Evolutionary conservation across 805 yeast species (phyloP), one percentile per base, ranked within the genome.

Genomic region (Lipomyces orientalis): DNA sequence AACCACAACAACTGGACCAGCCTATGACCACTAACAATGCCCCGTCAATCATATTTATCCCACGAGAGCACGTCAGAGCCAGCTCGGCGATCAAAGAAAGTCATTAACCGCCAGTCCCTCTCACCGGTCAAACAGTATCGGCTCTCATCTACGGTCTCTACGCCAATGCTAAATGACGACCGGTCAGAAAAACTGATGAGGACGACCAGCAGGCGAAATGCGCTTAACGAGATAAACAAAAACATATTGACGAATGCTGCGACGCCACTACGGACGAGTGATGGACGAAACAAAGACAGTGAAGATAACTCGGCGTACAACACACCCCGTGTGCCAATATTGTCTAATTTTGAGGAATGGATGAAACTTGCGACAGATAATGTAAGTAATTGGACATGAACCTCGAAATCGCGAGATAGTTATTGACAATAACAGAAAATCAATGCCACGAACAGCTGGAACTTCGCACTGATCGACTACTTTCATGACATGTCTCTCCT

Each of bases 401-500:
- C 7, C 19, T 43, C n/a, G 1, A 43, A n/a, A 43, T 22, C n/a
- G 16, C 16, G 10, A 3, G 49, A 43, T 12, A 33, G 19, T 19
- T 19, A 43, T 69, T 64, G 35, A 61, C 58, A 69, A 71, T 10
- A 7, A 14, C 59, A 74, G 76, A 92, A 90, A 76, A 91, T 93
- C 80, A 93, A 90, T 68, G 84, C 92, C 0, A 82, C 88, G 49
- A 93, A 93, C 77, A 88, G 95, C 74, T 93, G 97, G 97, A 89
- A 90, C 73, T 87, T 92, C 75, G 97, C 93, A 0, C 82, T 93
- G 74, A 93, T 93, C 74, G 98, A 93, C 77, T 93, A 93, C 78
- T 93, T 93, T 76, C 90, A 93, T 75, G 97, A 91, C 74, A 82
- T 92, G 78, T 85, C 90, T 34, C 84, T 91, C 35, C 82, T 91